These are phyloP conservation scores for Aspergillus awamori DNA, from an alignment of 2,329 filamentous ascomycete genomes.

Conservation along the genomic window DNA sequence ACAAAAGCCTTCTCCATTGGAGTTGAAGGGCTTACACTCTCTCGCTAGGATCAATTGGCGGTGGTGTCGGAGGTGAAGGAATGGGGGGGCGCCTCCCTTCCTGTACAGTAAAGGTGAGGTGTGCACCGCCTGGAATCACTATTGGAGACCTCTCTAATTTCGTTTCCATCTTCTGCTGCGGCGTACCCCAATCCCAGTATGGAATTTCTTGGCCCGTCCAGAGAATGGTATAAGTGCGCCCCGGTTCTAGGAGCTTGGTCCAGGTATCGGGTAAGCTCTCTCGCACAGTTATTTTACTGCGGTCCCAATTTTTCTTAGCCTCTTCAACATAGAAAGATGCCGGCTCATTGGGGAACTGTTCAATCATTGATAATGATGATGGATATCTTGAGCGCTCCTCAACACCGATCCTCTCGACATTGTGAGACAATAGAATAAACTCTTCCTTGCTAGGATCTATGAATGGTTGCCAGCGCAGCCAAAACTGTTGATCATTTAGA, in stretches of 20 bases:
- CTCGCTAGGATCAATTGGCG: neutral
- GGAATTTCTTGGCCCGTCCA: constrained; percentile 8
- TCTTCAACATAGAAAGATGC: neutral
- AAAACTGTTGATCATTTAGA: neutral
- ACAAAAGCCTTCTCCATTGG: neutral
- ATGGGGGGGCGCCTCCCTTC: neutral
- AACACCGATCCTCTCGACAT: neutral
- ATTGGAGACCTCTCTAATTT: neutral
- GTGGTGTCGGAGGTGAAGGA: constrained; percentile 2
- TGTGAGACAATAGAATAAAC: neutral
- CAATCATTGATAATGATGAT: neutral
- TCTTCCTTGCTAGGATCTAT: neutral
- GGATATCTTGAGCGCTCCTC: neutral
- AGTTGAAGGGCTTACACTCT: neutral
- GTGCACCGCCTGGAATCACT: constrained; percentile 3
- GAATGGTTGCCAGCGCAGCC: neutral
- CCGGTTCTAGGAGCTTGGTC: constrained; percentile 7
- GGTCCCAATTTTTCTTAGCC: neutral
- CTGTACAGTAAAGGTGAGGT: neutral
- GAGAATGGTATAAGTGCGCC: constrained; percentile 5
- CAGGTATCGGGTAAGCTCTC: neutral
- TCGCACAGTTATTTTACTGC: neutral
- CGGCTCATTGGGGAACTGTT: constrained; percentile 3
- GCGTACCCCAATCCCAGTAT: constrained; percentile 4
- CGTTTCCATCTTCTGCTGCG: neutral